These are phyloP conservation scores for Nadsonia commutata DNA, from an alignment of 1,139 yeast genomes.

Conservation along the genomic window DNA sequence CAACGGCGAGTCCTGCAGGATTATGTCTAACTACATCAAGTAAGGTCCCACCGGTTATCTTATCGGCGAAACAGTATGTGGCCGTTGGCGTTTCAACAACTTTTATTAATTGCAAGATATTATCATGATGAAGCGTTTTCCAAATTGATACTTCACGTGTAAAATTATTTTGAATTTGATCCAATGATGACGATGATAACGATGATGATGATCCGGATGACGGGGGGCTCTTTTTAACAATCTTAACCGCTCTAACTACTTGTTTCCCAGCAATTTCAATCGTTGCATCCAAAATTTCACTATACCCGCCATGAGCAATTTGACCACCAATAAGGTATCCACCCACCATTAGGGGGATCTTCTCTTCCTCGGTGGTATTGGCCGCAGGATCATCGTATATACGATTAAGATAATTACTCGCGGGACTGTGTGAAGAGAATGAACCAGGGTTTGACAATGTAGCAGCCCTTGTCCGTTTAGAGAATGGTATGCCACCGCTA, in stretches of 20 bases:
- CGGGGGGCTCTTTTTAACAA: not conserved
- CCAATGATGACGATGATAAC: constrained; percentile 8
- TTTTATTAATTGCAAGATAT: constrained; percentile 47
- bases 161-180: constrained; percentile 32
- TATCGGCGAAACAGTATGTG: constrained; percentile 58
- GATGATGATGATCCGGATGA: not conserved
- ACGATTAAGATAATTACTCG: not conserved
- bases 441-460: not conserved
- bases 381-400: not conserved
- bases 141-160: constrained; percentile 62
- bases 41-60: constrained; percentile 68
- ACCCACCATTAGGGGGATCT: not conserved
- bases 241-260: not conserved
- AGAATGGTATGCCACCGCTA: not conserved
- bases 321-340: not conserved
- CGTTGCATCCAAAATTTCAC: not conserved
- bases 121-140: constrained; percentile 50
- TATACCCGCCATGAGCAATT: not conserved
- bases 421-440: not conserved
- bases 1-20: constrained; percentile 10
- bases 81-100: constrained; percentile 48
- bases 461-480: not conserved
- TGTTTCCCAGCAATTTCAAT: not conserved
- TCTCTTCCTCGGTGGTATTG: not conserved
- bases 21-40: constrained; percentile 55